Evolutionary conservation across 805 yeast genomes (phyloP).

Genomic region (Yamadazyma phyllophila): DNA sequence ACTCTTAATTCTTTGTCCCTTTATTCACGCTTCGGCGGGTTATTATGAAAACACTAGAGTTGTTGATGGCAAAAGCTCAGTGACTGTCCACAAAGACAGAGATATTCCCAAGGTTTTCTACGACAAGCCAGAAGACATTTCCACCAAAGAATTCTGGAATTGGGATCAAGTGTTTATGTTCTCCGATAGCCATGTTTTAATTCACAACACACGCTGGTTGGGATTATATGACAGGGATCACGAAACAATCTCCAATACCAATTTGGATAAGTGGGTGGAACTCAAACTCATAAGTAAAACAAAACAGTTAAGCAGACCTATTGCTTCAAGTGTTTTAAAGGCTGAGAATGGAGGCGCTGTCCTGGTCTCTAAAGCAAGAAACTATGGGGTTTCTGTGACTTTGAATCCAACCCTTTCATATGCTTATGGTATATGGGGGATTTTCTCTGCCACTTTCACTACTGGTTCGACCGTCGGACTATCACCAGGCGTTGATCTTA

Average conservation of each 20-base stretch:
- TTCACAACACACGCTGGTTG: constrained; percentile 10
- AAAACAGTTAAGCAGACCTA: constrained; percentile 3
- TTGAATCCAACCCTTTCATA: constrained; percentile 1
- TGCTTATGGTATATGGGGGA: constrained; percentile 4
- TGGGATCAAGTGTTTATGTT: constrained; percentile 10
- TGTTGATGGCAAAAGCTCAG: background rate
- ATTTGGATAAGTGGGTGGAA: constrained; percentile 12
- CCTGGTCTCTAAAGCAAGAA: background rate
- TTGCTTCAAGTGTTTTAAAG: constrained; percentile 4
- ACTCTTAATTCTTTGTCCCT: background rate
- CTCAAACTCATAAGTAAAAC: background rate
- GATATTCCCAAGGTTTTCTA: background rate
- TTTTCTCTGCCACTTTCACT: background rate
- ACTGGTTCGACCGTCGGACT: background rate
- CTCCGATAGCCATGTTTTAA: constrained; percentile 6
- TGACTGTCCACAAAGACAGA: background rate
- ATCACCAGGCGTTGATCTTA: background rate
- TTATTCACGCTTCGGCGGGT: background rate
- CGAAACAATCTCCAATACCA: background rate
- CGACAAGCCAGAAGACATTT: constrained; percentile 4
- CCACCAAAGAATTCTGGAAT: constrained; percentile 4
- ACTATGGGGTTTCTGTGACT: background rate
- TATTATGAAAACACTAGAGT: background rate
- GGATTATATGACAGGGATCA: background rate
- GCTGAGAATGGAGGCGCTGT: constrained; percentile 6